Evolutionary conservation across 495 filamentous ascomycete genomes (phyloP), one percentile per base, ranked within the genome.

Genomic region (Melanomma pulvis-pyrius): DNA sequence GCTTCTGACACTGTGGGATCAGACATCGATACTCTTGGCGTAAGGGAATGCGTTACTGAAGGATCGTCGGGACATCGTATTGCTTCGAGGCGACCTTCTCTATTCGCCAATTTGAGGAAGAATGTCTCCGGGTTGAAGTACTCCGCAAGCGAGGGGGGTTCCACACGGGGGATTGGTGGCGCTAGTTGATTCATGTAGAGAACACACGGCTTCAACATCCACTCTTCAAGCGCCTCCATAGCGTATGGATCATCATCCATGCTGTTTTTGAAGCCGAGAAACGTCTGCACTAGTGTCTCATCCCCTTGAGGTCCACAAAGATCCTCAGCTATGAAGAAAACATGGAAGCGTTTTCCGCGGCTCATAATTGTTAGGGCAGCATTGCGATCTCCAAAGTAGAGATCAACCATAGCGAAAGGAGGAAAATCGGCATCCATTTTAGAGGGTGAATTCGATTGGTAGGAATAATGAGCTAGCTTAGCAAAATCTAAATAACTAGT

Each of bases 111-210:
- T 49, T 49, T 49, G 46, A 49, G 19, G 19, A 49, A 12, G 46
- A 49, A 49, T 22, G 46, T 49, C 46, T 49, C 46, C 46, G 46
- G 46, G 46, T 49, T 22, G 21, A 49, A 49, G 19, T 49, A 49
- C 46, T 49, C 46, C 19, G 46, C 46, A 41, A 41, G 34, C 17
- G 34, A 41, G 17, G 34, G 34, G 8, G 34, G 34, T 17, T 41
- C 34, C 34, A 41, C 8, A 17, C 34, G 34, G 34, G 8, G 34
- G 8, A 8, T 8, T 41, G 34, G 34, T 8, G 46, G 46, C 9
- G 46, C 46, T 7, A 49, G 46, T 22, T 49, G 46, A 19, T 49
- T 22, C 11, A 49, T 49, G 19, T 49, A 49, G 46, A 7, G 21
- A 12, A 22, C 19, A 22, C 46, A 49, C 19, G 46, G 46, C 46